These are phyloP conservation scores for Pseudopyricularia javanii DNA, from an alignment of 2,329 filamentous ascomycete genomes.

Conservation along the genomic window DNA sequence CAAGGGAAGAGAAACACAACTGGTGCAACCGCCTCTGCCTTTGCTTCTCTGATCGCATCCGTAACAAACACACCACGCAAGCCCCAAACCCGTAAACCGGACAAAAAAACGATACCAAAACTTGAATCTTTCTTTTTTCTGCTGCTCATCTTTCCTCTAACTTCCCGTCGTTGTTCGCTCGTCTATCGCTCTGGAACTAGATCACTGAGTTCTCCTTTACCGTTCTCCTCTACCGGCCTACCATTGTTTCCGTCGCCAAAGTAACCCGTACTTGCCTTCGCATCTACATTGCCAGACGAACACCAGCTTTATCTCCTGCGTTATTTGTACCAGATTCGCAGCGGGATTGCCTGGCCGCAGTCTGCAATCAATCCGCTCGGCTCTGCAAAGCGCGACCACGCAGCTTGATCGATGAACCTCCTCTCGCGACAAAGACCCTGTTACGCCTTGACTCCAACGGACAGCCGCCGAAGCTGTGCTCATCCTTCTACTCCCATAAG, in stretches of 20 bases:
- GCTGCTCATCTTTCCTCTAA: no score
- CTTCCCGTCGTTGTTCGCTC: no score
- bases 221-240: no score
- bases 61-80: neutral
- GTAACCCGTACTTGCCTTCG: no score
- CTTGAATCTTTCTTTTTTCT: no score
- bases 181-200: no score
- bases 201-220: no score
- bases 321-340: neutral
- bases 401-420: neutral
- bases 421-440: neutral
- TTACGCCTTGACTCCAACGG: neutral
- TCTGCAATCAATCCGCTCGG: neutral
- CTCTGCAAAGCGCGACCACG: neutral
- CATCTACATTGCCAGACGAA: no score
- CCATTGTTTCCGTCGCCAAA: no score
- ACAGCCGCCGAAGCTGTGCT: neutral
- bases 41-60: neutral
- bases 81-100: neutral
- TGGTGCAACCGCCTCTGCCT: neutral
- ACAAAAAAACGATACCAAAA: neutral
- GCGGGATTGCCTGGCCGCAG: neutral
- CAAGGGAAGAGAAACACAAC: neutral
- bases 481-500: neutral
- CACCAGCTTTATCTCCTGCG: no score